These are phyloP conservation scores for Magnolia officinalis DNA, from an alignment of 164 flowering plant species.

Conservation along the genomic window DNA sequence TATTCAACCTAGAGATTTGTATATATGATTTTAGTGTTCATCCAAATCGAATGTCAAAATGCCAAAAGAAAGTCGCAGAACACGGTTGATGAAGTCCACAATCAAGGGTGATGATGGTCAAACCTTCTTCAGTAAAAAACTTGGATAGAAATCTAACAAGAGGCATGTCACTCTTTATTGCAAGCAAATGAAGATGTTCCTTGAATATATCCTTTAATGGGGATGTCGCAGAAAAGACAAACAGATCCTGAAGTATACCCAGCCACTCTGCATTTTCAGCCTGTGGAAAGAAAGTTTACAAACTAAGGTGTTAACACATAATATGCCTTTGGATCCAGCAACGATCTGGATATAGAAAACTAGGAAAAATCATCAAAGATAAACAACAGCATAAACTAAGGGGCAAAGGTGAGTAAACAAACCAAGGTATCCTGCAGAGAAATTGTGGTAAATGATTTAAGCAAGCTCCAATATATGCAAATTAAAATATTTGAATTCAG, in stretches of 20 bases:
- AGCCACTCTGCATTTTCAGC: slow-evolving; percentile 35
- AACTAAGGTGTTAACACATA: background rate
- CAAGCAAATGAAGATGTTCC: slow-evolving; percentile 54
- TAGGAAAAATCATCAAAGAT: background rate
- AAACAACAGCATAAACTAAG: background rate
- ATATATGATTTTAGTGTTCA: background rate
- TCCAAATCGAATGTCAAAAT: background rate
- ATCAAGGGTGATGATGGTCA: background rate
- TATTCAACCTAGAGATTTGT: too few species aligned
- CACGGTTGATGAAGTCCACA: too few species aligned
- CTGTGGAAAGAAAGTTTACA: slow-evolving; percentile 31
- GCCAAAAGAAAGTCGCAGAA: too few species aligned
- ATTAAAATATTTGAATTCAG: slow-evolving; percentile 47
- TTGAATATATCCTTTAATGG: slow-evolving; percentile 40
- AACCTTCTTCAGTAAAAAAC: slow-evolving; percentile 71
- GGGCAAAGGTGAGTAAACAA: slow-evolving; percentile 20
- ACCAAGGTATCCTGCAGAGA: slow-evolving; percentile 26
- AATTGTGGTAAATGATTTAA: slow-evolving; percentile 34
- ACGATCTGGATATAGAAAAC: background rate
- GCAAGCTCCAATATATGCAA: slow-evolving; percentile 56
- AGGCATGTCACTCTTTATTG: slow-evolving; percentile 39
- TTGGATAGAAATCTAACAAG: slow-evolving; percentile 41
- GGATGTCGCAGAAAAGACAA: slow-evolving; percentile 52
- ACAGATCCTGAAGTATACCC: slow-evolving; percentile 43
- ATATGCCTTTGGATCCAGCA: background rate